Percentiles rank a stretch among this genome's conserved stretches.
These are phyloP conservation scores for Coniochaeta hoffmannii DNA, from an alignment of 2,329 filamentous ascomycete genomes.

Conservation along the genomic window DNA sequence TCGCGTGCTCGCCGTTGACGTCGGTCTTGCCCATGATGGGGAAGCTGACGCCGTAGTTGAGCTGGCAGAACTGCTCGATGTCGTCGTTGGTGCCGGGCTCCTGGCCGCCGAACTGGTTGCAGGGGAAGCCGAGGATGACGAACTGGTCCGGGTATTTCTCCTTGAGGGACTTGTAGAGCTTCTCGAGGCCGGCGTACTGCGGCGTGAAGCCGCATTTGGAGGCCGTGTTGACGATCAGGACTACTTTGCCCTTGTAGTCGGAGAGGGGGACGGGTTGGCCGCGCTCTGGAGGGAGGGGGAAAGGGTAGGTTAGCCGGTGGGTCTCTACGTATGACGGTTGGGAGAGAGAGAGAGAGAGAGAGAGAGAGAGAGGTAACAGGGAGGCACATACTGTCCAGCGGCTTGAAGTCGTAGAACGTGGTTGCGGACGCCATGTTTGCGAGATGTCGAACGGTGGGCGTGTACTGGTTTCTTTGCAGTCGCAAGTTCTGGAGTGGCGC, in stretches of 20 bases:
- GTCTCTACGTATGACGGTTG: neutral
- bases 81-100: slow-evolving; percentile 79
- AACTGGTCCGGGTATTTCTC: slow-evolving; percentile 67
- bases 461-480: neutral
- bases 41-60: slow-evolving; percentile 93
- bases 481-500: neutral
- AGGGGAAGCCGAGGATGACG: slow-evolving; percentile 88
- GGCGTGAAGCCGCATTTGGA: slow-evolving; percentile 99
- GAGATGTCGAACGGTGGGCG: slow-evolving; percentile 7
- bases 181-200: slow-evolving; percentile 86
- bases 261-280: slow-evolving; percentile 63
- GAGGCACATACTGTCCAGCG: slow-evolving; percentile 62
- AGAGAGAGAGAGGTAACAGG: slow-evolving; percentile 2
- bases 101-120: slow-evolving; percentile 93
- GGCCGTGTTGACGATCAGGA: slow-evolving; percentile 94
- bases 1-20: slow-evolving; percentile 79
- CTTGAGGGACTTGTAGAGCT: slow-evolving; percentile 73
- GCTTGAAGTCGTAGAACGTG: slow-evolving; percentile 76
- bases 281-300: slow-evolving; percentile 46
- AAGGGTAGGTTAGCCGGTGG: slow-evolving; percentile 6
- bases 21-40: slow-evolving; percentile 88
- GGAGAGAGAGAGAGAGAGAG: slow-evolving; percentile 2
- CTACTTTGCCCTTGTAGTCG: slow-evolving; percentile 80
- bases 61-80: slow-evolving; percentile 77
- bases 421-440: slow-evolving; percentile 59